phyloP scores from a whole-genome alignment of 1,139 yeast genomes.

The Protomyces arabidopsidicola region DNA sequence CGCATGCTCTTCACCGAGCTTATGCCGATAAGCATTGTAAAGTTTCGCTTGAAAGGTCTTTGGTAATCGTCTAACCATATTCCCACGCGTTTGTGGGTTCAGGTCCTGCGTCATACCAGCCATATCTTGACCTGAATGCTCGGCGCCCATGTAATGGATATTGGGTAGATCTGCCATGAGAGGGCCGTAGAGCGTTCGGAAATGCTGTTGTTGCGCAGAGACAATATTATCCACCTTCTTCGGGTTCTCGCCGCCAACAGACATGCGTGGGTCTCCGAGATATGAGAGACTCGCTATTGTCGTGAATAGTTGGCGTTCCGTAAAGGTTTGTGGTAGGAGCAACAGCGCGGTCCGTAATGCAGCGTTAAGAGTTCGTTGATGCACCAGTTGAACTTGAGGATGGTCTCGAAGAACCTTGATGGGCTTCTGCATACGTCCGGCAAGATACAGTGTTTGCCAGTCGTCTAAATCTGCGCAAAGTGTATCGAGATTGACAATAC shows the following conservation, averaged over 20 bases:
- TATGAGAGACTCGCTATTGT: slow-evolving; percentile 78
- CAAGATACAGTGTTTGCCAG: slow-evolving; percentile 81
- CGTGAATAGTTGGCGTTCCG: slow-evolving; percentile 64
- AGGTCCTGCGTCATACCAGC: slow-evolving; percentile 42
- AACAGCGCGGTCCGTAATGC: slow-evolving; percentile 74
- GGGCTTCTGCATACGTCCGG: slow-evolving; percentile 94
- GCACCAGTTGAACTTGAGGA: slow-evolving; percentile 56
- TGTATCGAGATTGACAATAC: slow-evolving; percentile 63
- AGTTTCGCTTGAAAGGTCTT: slow-evolving; percentile 49
- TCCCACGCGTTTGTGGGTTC: slow-evolving; percentile 40
- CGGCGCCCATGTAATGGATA: slow-evolving; percentile 31
- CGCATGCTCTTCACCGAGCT: slow-evolving; percentile 38
- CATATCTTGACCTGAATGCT: slow-evolving; percentile 24
- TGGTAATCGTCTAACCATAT: slow-evolving; percentile 49
- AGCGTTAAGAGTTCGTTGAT: slow-evolving; percentile 70
- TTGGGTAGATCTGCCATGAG: slow-evolving; percentile 49
- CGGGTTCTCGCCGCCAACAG: slow-evolving; percentile 87
- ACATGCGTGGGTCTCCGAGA: slow-evolving; percentile 78
- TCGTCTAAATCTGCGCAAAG: slow-evolving; percentile 64
- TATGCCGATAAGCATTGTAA: slow-evolving; percentile 35
- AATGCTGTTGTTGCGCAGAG: slow-evolving; percentile 62
- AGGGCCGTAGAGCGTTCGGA: slow-evolving; percentile 69
- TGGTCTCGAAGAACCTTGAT: slow-evolving; percentile 65
- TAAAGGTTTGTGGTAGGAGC: slow-evolving; percentile 50
- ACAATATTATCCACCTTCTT: slow-evolving; percentile 83